These are phyloP conservation scores for Citrus unshiu DNA, from an alignment of 345 rosid genomes.

Conservation along the genomic window DNA sequence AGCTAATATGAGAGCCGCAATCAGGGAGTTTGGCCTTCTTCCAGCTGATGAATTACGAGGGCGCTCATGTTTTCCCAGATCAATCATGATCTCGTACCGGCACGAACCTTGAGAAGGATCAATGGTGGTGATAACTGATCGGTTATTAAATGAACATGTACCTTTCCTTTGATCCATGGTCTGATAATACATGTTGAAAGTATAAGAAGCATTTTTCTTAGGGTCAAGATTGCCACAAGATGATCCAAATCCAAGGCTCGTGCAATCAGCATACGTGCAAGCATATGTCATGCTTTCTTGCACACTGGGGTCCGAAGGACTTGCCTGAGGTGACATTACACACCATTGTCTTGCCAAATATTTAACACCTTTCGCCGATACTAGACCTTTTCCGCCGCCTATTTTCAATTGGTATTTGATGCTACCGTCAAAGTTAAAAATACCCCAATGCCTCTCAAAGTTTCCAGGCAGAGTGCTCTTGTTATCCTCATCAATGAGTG, in stretches of 20 bases:
- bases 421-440: constrained; percentile 67
- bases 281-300: constrained; percentile 36
- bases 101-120: constrained; percentile 59
- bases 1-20: constrained; percentile 7
- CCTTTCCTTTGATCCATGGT: constrained; percentile 58
- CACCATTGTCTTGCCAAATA: constrained; percentile 70
- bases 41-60: constrained; percentile 18
- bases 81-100: constrained; percentile 62
- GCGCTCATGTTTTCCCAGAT: constrained; percentile 33
- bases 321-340: constrained; percentile 49
- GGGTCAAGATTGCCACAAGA: constrained; percentile 48
- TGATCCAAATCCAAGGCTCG: constrained; percentile 56
- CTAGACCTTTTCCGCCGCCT: constrained; percentile 40
- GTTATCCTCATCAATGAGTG: constrained; percentile 73
- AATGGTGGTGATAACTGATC: constrained; percentile 30
- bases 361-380: constrained; percentile 59
- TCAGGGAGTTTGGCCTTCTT: not conserved
- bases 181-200: constrained; percentile 75
- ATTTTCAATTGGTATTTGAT: constrained; percentile 50
- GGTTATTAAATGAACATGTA: constrained; percentile 42
- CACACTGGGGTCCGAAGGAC: constrained; percentile 31
- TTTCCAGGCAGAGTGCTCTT: constrained; percentile 77
- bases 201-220: constrained; percentile 59
- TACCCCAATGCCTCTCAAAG: constrained; percentile 81
- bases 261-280: constrained; percentile 68